Base-by-base conservation (phyloP, 257 asterid species). In the Przewalskia tangutica region DNA sequence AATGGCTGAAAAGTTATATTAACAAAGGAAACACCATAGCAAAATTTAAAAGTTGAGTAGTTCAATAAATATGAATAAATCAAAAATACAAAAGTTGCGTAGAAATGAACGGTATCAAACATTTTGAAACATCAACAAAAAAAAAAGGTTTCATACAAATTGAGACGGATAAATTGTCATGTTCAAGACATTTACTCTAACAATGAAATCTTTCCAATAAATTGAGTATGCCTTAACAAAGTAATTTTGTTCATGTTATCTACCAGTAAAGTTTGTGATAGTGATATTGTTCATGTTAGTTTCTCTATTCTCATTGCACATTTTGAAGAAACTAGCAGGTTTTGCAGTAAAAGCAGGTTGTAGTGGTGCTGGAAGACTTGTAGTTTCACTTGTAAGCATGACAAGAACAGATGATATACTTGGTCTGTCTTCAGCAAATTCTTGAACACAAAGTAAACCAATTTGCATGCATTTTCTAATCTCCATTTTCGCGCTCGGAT, bases 381-480 rank as follows among this genome's bases (percentile, higher is more conserved):
- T 55, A 14, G 20, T 83, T 78, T 89, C 91, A 44, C 85, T 89
- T 38, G 68, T 89, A 8, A 92, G 82, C 93, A 91, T 88, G 11
- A 77, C 85, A 59, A 90, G 60, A 79, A 88, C 90, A 71, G 89
- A 89, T 54, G 88, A 84, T 55, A 85, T 87, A 7, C 38, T 87
- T 59, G 97, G 97, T 18, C 93, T 89, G 82, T 88, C 90, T 32
- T 17, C 80, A 34, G 90, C 89, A 18, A 76, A 82, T 82, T 89
- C 89, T 84, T 90, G 92, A 9, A 92, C 92, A 20, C 93, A 92
- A 12, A 92, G 32, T 62, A 91, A 93, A 7, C 89, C 94, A 1
- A 89, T 82, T 60, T 89, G 90, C 4, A 92, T 82, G 67, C 87
- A 87, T 84, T 88, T 84, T 32, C 83, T 82, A 42, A 91, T 6